Evolutionary conservation across 2,329 filamentous ascomycete genomes (phyloP), one percentile per base, ranked within the genome.

Genomic region (Penicillium crustosum): DNA sequence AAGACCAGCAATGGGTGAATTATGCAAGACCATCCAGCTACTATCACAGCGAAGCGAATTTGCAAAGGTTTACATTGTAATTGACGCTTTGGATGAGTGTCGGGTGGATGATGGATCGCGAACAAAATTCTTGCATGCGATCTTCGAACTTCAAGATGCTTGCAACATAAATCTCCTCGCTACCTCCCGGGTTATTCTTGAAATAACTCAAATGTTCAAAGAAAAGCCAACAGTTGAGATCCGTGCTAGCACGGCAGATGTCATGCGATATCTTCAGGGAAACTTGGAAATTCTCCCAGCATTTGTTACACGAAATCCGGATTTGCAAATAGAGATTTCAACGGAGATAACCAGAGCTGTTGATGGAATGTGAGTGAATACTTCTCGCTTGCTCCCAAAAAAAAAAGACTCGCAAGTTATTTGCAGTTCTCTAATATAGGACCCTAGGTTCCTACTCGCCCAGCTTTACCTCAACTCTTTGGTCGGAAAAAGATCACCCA

Each of bases 41-140:
- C 8, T 56, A n/a, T 41, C 6, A 6, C 3, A 21, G 2, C 36
- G 41, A 2, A 21, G n/a, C 9, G 36, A 10, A 2, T 62, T 60
- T 29, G 48, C 49, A 10, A 61, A 17, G 15, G 45, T 61, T 8
- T 67, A 55, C 13, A 38, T 70, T 21, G 12, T 67, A 8, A 54
- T 66, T 19, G 66, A 67, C 57, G 66, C 61, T 6, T 48, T 66
- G 25, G 64, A 68, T 19, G 61, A 67, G 45, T 65, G 62, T 21
- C 35, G 17, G 8, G 15, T 41, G 19, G 2, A 25, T 27, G 48
- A 50, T 39, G 33, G 33, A 1, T 39, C 33, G 17, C 33, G 35
- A 50, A 29, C 48, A 49, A 49, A 9, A 9, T 3, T 50, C 15
- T 15, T 39, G 9, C 4, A 39, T 13, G 8, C 9, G 3, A 27